These are phyloP conservation scores for Penicillium robsamsonii DNA, from an alignment of 495 filamentous ascomycete genomes.

Conservation along the genomic window DNA sequence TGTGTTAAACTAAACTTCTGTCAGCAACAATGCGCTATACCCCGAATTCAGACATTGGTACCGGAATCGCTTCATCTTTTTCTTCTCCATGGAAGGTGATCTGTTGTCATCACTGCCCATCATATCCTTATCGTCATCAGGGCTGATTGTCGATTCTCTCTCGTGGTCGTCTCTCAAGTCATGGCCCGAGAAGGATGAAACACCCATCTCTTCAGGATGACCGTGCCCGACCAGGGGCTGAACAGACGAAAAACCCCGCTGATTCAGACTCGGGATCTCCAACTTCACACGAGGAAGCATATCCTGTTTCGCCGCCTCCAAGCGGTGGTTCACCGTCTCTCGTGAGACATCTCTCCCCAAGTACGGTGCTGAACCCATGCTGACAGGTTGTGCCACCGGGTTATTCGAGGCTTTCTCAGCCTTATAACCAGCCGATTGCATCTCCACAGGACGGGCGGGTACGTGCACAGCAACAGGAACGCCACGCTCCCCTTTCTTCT, in stretches of 20 bases:
- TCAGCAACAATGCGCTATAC: slow-evolving; percentile 9
- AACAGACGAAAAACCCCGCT: slow-evolving; percentile 19
- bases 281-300: slow-evolving; percentile 23
- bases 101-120: slow-evolving; percentile 27
- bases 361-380: slow-evolving; percentile 17
- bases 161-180: slow-evolving; percentile 25
- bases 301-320: slow-evolving; percentile 17
- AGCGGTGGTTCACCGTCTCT: slow-evolving; percentile 4
- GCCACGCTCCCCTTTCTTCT: slow-evolving; percentile 26
- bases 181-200: slow-evolving; percentile 15
- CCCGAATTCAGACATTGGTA: slow-evolving; percentile 41
- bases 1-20: slow-evolving; percentile 71
- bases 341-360: slow-evolving; percentile 23
- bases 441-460: slow-evolving; percentile 24
- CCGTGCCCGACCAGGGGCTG: slow-evolving; percentile 19
- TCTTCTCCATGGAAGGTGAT: slow-evolving; percentile 59
- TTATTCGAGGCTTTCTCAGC: slow-evolving; percentile 39
- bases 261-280: slow-evolving; percentile 20
- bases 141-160: slow-evolving; percentile 30
- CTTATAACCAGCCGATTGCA: slow-evolving; percentile 34
- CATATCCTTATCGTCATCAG: slow-evolving; percentile 36
- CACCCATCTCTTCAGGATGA: slow-evolving; percentile 21
- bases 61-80: slow-evolving; percentile 96
- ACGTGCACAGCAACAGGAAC: slow-evolving; percentile 5
- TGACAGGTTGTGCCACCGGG: slow-evolving; percentile 15